Conservation (phyloP, 768 basidiomycete species). For the Agaricus subrufescens region DNA sequence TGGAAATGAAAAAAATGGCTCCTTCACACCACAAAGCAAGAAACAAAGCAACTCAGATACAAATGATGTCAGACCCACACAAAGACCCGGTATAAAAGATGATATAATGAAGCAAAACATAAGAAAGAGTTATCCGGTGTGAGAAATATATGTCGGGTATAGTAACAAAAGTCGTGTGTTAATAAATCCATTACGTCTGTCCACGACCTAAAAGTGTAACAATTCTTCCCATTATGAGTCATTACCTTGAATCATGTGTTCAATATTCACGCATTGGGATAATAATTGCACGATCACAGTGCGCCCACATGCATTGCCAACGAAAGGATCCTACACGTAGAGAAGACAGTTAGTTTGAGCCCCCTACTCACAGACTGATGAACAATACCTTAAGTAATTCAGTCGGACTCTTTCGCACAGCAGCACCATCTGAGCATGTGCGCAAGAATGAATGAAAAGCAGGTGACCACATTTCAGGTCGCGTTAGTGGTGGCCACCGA, state of each 20-base stretch:
- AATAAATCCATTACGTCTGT: background rate
- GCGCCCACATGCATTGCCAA: conserved; percentile 66
- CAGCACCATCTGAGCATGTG: conserved; percentile 58
- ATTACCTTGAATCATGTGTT: conserved; percentile 35
- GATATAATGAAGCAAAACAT: conserved; percentile 11
- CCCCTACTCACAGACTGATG: background rate
- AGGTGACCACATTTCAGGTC: conserved; percentile 58
- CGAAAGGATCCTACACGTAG: conserved; percentile 48
- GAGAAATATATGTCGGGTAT: conserved; percentile 9
- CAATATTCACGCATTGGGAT: conserved; percentile 62
- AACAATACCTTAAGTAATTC: conserved; percentile 54
- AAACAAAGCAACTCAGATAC: conserved; percentile 8
- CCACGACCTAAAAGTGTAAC: background rate
- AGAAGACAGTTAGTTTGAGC: background rate
- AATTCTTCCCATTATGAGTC: conserved; percentile 2
- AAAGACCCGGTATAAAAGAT: conserved; percentile 3
- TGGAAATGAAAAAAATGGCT: conserved; percentile 10
- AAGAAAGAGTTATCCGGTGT: background rate
- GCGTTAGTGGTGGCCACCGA: conserved; percentile 60
- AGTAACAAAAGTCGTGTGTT: background rate
- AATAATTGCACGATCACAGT: conserved; percentile 63
- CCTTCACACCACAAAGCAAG: conserved; percentile 14
- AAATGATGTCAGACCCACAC: conserved; percentile 12
- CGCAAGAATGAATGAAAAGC: conserved; percentile 71
- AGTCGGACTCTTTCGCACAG: conserved; percentile 47